phyloP scores from a whole-genome alignment of 2,329 filamentous ascomycete genomes.

The Coniella vitis region DNA sequence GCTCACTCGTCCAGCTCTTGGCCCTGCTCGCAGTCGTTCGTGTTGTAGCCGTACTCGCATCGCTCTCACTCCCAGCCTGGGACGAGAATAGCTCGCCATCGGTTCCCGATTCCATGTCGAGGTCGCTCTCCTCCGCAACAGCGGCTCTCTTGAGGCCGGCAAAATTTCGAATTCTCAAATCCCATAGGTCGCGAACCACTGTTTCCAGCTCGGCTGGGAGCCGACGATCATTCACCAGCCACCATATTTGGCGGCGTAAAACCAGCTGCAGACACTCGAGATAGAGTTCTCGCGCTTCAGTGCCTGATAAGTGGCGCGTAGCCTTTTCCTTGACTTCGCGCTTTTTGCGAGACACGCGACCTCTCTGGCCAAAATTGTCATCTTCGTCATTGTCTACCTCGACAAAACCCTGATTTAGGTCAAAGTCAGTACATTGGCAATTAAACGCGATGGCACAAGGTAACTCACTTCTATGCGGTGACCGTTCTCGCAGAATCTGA shows the following conservation, averaged over 20 bases:
- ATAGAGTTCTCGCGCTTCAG: slow-evolving; percentile 68
- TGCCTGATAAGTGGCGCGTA: slow-evolving; percentile 53
- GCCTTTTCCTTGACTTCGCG: slow-evolving; percentile 49
- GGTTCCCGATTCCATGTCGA: slow-evolving; percentile 22
- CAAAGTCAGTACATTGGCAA: not conserved
- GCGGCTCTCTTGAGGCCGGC: slow-evolving; percentile 42
- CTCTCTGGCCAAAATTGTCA: slow-evolving; percentile 59
- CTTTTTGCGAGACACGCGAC: slow-evolving; percentile 48
- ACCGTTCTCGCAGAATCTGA: slow-evolving; percentile 72
- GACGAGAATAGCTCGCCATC: slow-evolving; percentile 51
- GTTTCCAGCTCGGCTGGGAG: slow-evolving; percentile 69
- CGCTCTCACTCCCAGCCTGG: slow-evolving; percentile 38
- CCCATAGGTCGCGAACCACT: slow-evolving; percentile 80
- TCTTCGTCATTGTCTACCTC: slow-evolving; percentile 55
- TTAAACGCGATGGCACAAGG: no score
- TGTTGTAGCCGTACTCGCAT: slow-evolving; percentile 21
- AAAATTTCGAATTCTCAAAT: slow-evolving; percentile 55
- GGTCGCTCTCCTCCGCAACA: slow-evolving; percentile 23
- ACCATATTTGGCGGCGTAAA: slow-evolving; percentile 72
- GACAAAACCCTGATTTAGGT: slow-evolving; percentile 40
- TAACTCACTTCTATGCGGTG: slow-evolving; percentile 65
- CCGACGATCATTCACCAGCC: slow-evolving; percentile 60
- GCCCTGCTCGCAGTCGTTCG: slow-evolving; percentile 27
- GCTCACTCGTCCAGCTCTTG: slow-evolving; percentile 38
- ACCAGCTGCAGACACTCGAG: slow-evolving; percentile 80